Evolutionary conservation across 2,329 filamentous ascomycete genomes (phyloP), one percentile per base, ranked within the genome.

Genomic region (Xylaria digitata): DNA sequence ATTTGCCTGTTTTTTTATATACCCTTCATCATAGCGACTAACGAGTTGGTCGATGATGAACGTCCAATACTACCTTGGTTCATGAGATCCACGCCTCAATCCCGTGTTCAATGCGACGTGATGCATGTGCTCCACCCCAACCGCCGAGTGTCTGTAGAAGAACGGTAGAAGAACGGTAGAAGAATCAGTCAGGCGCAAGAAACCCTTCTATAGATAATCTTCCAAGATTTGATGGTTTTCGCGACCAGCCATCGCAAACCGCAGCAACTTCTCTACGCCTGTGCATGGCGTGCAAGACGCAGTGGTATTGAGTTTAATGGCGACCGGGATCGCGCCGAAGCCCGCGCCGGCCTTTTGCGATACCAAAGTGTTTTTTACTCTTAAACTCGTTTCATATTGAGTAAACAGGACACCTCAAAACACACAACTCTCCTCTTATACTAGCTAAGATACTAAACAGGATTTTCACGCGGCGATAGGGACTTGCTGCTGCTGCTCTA

Each of bases 401-500:
- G 32, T 54, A n/a, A 23, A 34, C 30, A 32, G 21, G 40, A 40
- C 40, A 52, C 11, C 11, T 37, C 34, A 37, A 32, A 37, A 54
- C 9, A 13, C 19, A 21, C 46, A 48, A 6, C 32, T 34, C 40
- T 58, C 37, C 21, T 52, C 37, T 62, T 59, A 32, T 46, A 13
- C 45, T 63, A 34, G n/a, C 11, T 52, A 26, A 50, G 23, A 50
- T 17, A 40, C 42, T 53, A 45, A 23, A 32, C 7, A 32, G 37
- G 34, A 21, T 11, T 34, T 70, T 76, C 70, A 78, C 2, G 76
- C 76, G 32, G 73, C 72, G 30, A 76, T 60, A 11, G 75, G 70
- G 13, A 77, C 64, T 67, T 74, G 75, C 49, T 77, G 71, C 65
- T 73, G 73, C 30, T 75, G 69, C 46, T 62, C 72, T 56, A 68